Evolutionary conservation across 2,329 filamentous ascomycete species (phyloP), one percentile per base, ranked within the genome.

Genomic region (Fusarium albosuccineum): DNA sequence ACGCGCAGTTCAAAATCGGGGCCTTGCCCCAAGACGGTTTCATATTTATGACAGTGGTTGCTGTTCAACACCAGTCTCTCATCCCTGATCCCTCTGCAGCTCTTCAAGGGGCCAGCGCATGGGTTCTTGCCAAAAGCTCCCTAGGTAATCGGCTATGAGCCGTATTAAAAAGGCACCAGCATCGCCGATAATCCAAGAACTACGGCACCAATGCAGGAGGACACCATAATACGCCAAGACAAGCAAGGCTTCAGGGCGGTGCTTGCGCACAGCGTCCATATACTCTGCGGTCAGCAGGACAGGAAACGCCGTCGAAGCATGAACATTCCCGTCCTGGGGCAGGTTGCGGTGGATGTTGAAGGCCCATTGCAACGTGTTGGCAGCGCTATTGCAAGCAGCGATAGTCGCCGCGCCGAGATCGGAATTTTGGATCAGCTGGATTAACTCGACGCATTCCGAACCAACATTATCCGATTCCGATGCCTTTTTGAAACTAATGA

Each of bases 141-240:
- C 77, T 2, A 80, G 61, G 46, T 78, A 72, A 14, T 71, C 68
- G 6, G 77, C 70, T 13, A 80, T 73, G 2, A 77, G 72, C 2
- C 70, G 67, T 30, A 80, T 70, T 37, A 80, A 45, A 42, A 70
- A 71, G 0, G 72, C 70, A 1, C 78, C 78, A 3, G 74, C 73
- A 50, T 73, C 71, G 6, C 73, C 78, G 65, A 82, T 75, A 27
- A 81, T 73, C 82, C 82, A 84, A 36, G 75, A 71, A 5, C 70
- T 61, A 9, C 78, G 73, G 40, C 76, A 79, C 13, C 75, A 76
- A 61, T 84, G 80, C n/a, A 86, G 73, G 41, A 86, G 67, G 5
- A 84, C 78, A 10, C 82, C 83, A 60, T 84, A 85, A 66, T 86
- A 80, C 6, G 82, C 83, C 22, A 87, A 71, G 7, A 86, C 78